phyloP scores from a whole-genome alignment of 179 eudicot species.

The Spergularia azorica region DNA sequence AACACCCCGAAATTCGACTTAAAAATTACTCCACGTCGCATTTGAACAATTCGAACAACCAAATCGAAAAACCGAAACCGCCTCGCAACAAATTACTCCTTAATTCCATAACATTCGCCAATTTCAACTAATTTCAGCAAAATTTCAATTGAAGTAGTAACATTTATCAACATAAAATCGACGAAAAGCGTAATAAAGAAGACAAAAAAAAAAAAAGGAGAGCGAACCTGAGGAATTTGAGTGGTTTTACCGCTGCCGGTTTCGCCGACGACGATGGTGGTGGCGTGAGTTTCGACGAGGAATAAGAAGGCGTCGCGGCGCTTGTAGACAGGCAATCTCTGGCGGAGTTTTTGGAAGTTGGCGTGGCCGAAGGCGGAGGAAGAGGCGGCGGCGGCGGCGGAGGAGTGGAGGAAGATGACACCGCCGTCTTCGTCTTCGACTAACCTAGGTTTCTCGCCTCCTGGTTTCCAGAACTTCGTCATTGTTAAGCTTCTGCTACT shows the following conservation, averaged over 20 bases:
- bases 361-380: slow-evolving; percentile 48
- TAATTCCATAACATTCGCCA: background rate
- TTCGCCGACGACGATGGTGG: slow-evolving; percentile 82
- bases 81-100: background rate
- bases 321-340: slow-evolving; percentile 74
- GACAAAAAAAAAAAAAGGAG: background rate
- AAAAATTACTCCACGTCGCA: background rate
- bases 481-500: slow-evolving; percentile 24
- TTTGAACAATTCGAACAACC: background rate
- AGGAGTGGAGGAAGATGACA: slow-evolving; percentile 55
- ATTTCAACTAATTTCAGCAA: background rate
- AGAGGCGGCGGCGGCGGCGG: slow-evolving; percentile 40
- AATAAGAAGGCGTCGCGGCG: slow-evolving; percentile 68
- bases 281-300: slow-evolving; percentile 82
- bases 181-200: background rate
- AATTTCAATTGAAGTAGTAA: too few species aligned
- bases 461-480: slow-evolving; percentile 96
- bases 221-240: slow-evolving; percentile 86
- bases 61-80: background rate
- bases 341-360: slow-evolving; percentile 66
- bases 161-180: too few species aligned
- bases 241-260: slow-evolving; percentile 98
- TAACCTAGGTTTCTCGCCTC: slow-evolving; percentile 78
- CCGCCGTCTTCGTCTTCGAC: slow-evolving; percentile 94
- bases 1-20: background rate